Percentiles rank a stretch among this genome's conserved stretches.
Conservation (phyloP, 2,329 filamentous ascomycete species). For the Talaromyces piceae region DNA sequence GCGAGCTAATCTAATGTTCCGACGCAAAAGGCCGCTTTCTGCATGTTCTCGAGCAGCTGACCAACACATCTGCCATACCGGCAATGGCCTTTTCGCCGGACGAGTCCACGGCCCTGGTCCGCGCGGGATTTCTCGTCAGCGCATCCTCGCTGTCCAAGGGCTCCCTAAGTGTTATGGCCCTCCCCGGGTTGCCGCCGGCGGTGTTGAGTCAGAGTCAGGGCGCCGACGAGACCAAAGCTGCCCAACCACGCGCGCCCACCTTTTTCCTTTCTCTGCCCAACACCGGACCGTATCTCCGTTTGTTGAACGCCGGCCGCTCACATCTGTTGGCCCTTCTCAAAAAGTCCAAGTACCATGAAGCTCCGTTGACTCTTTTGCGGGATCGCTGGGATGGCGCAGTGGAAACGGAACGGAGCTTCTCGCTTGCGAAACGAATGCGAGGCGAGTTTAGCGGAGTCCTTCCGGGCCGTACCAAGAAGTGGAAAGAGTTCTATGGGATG, state of each 20-base stretch:
- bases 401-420: conserved; percentile 36
- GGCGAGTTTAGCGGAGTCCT: conserved; percentile 50
- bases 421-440: conserved; percentile 45
- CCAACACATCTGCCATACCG: conserved; percentile 41
- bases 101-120: conserved; percentile 44
- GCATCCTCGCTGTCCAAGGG: conserved; percentile 34
- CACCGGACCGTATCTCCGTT: conserved; percentile 52
- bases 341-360: conserved; percentile 47
- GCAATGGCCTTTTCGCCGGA: conserved; percentile 37
- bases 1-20: not conserved
- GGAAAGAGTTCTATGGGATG: conserved; percentile 54
- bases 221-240: not conserved
- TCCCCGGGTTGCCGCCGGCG: conserved; percentile 22
- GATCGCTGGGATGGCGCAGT: conserved; percentile 60
- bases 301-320: conserved; percentile 47
- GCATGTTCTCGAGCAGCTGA: conserved; percentile 39
- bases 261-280: conserved; percentile 52
- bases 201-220: conserved; percentile 12
- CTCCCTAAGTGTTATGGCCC: conserved; percentile 37
- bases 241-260: conserved; percentile 21
- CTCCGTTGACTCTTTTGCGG: conserved; percentile 46
- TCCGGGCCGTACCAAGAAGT: conserved; percentile 56
- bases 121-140: conserved; percentile 49
- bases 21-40: conserved; percentile 44
- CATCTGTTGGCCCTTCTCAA: conserved; percentile 48